Evolutionary conservation across 1,284 basidiomycete genomes (phyloP).

Genomic region (Ustilago curta): DNA sequence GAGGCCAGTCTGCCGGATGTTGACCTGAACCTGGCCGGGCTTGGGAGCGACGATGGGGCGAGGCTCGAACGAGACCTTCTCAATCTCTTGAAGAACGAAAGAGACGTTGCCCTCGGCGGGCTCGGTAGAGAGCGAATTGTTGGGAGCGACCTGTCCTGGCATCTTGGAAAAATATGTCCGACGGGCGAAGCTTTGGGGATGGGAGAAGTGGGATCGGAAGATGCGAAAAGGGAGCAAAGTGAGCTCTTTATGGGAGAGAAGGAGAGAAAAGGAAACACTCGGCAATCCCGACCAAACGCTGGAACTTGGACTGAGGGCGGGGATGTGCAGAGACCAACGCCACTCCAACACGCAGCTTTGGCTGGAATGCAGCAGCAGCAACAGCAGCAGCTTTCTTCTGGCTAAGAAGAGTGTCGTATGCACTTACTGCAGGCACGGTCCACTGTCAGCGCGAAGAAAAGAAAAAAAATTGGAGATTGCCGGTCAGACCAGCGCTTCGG

Average conservation of each 20-base stretch:
- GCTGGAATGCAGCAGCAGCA: conserved; percentile 6
- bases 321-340: background rate
- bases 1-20: conserved; percentile 89
- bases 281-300: background rate
- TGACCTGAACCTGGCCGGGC: conserved; percentile 84
- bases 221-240: background rate
- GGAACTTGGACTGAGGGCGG: background rate
- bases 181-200: background rate
- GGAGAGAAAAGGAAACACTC: background rate
- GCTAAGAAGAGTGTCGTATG: conserved; percentile 16
- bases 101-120: conserved; percentile 75
- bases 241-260: background rate
- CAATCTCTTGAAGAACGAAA: conserved; percentile 80
- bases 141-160: conserved; percentile 42
- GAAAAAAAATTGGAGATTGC: conserved; percentile 24
- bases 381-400: background rate
- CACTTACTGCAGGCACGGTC: conserved; percentile 25
- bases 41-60: conserved; percentile 76
- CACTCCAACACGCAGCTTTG: conserved; percentile 2
- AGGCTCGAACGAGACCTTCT: conserved; percentile 81
- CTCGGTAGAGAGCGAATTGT: conserved; percentile 61
- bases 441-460: background rate
- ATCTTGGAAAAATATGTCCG: conserved; percentile 8
- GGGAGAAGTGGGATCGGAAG: background rate
- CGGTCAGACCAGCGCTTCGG: conserved; percentile 18